Evolutionary conservation across 179 eudicot species (phyloP), one percentile per base, ranked within the genome.

Genomic region (Sideroxylon spinosum): DNA sequence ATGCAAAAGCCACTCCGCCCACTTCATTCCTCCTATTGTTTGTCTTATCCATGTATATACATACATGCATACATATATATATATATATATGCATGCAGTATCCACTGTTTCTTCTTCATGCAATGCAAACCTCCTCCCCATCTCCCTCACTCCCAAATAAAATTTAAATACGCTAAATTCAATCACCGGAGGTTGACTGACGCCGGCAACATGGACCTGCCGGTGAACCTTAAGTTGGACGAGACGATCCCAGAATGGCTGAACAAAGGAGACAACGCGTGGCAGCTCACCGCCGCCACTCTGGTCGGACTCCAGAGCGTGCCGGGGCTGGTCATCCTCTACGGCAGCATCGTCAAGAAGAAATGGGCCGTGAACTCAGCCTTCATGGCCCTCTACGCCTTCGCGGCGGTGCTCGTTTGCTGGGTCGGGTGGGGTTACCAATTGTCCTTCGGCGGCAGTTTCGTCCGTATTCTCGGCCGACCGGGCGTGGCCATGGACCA

Each of bases 301-400:
- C 29, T 85, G n/a, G 87, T 85, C 20, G 87, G 87, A 52, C 75
- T 85, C 32, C 85, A 82, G 29, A 82, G 85, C 59, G 79, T 82
- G 9, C 85, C 89, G 14, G 89, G 89, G 22, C 85, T 86, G 4
- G 84, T 86, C 20, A 82, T 86, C 25, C 73, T 86, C 29, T 86
- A 86, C 44, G 89, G 89, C 6, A 80, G 89, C 85, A 82, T 82
- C 9, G 87, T 85, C 3, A 85, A 85, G 69, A 85, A 85, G 85
- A 84, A 84, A 69, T 86, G 89, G 89, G 89, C 89, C 2, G 85
- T 86, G 44, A 86, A 86, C 76, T 86, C 89, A 7, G 86, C 86
- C 26, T 86, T 86, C 76, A 86, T 86, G 89, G 87, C 87, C 16
- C 85, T 86, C 61, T 86, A 84, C 75, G 87, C 89, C 67, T 86